phyloP scores from a whole-genome alignment of 495 filamentous ascomycete species.

The Penicillium odoratum region DNA sequence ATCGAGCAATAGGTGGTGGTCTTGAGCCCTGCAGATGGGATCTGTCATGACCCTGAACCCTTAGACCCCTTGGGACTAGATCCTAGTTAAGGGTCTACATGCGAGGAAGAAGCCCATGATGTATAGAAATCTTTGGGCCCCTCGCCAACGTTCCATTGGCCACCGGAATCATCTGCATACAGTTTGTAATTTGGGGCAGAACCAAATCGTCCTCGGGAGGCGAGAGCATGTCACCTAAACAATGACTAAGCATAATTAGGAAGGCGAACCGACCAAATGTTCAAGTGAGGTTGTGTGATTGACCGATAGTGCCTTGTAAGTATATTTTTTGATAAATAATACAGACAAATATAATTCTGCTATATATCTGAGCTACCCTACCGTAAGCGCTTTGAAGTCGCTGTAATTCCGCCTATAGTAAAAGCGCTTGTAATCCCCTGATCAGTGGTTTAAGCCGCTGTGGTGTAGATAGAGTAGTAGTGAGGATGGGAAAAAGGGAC shows the following conservation, averaged over 20 bases:
- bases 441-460: too few species aligned
- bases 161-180: neutral
- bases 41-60: neutral
- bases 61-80: neutral
- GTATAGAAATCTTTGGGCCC: neutral
- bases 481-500: too few species aligned
- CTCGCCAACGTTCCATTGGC: neutral
- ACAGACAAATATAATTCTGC: too few species aligned
- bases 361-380: too few species aligned
- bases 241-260: neutral
- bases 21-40: neutral
- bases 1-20: neutral
- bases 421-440: too few species aligned
- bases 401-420: too few species aligned
- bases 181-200: neutral
- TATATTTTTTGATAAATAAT: too few species aligned
- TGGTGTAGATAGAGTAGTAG: too few species aligned
- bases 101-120: neutral
- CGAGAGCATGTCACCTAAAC: neutral
- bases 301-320: too few species aligned
- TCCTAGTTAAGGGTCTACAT: neutral
- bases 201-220: neutral
- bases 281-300: too few species aligned
- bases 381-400: too few species aligned
- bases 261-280: too few species aligned